Conservation (phyloP, 352 stramenopile genomes). For the Globisporangium barbulae region DNA sequence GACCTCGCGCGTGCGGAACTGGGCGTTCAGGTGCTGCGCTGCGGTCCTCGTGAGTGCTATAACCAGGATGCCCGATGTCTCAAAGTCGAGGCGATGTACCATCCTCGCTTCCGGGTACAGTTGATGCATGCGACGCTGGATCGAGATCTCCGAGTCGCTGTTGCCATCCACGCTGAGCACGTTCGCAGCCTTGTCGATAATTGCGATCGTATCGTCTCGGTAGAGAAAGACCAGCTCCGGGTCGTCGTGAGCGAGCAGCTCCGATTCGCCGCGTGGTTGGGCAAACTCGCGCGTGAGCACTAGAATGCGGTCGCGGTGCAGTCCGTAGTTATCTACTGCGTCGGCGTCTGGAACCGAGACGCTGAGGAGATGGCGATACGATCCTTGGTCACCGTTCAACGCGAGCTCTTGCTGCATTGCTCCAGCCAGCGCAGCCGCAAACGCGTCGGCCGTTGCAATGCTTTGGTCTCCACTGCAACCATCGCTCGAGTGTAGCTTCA, state of each 20-base stretch:
- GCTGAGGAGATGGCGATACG: slow-evolving; percentile 27
- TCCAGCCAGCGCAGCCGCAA: background rate
- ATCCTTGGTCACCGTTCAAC: background rate
- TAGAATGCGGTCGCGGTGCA: slow-evolving; percentile 39
- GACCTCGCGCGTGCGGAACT: slow-evolving; percentile 59
- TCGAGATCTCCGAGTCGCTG: slow-evolving; percentile 29
- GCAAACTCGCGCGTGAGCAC: slow-evolving; percentile 43
- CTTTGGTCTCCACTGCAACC: background rate
- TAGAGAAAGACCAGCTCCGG: slow-evolving; percentile 32
- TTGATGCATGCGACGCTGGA: slow-evolving; percentile 40
- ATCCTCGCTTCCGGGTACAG: slow-evolving; percentile 57
- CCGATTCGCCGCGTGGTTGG: background rate
- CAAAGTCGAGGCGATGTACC: slow-evolving; percentile 76
- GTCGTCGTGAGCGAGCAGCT: background rate
- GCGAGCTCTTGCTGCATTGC: slow-evolving; percentile 7
- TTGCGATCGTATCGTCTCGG: slow-evolving; percentile 46
- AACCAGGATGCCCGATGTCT: slow-evolving; percentile 71
- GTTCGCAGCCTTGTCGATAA: slow-evolving; percentile 59
- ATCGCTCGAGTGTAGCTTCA: background rate
- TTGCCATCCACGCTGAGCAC: slow-evolving; percentile 60
- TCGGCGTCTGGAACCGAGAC: slow-evolving; percentile 25
- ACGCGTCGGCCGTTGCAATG: background rate
- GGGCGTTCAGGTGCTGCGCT: slow-evolving; percentile 55
- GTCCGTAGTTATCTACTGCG: slow-evolving; percentile 17
- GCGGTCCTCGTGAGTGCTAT: slow-evolving; percentile 58